Evolutionary conservation across 2,329 filamentous ascomycete species (phyloP), one percentile per base, ranked within the genome.

Genomic region (Cladosporium sphaerospermum): DNA sequence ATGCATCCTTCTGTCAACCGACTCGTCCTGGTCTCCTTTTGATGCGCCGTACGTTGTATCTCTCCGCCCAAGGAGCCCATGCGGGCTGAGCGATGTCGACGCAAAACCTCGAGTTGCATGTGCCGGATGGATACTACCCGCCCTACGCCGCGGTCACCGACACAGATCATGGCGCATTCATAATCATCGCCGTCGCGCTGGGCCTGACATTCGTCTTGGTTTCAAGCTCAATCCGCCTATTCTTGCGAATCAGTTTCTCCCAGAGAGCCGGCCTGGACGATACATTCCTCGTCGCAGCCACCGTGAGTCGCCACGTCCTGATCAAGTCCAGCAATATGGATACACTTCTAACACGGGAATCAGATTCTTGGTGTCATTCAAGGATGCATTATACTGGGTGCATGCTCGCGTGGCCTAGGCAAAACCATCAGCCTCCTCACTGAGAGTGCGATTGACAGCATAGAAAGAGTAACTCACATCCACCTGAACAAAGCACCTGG

Each of bases 91-190:
- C 16, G 32, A 51, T 51, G 48, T 51, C 40, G 39, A 18, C 54
- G 54, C 54, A 40, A 44, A 43, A 39, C 47, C 36, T 31, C 43
- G 41, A 36, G 48, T n/a, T 57, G 44, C 43, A 41, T 46, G 56
- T 58, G 19, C 58, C 58, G 23, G 53, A 53, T 43, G 58, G 57
- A 32, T 59, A 61, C 34, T 59, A 56, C 33, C 55, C 57, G 7
- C 59, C 59, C 11, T 57, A 57, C 33, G 50, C 57, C 13, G 50
- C 55, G 14, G 50, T 61, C 10, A 51, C 52, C 9, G 53, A 56
- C 10, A 53, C 45, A 10, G 59, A 76, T 57, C 70, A 75, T 50
- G 65, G 69, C 37, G 73, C 70, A 9, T 56, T 73, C 16, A 64
- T 76, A n/a, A 58, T 60, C 45, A 57, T 60, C 14, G 56, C 56